Base-by-base conservation (phyloP, 2,329 filamentous ascomycete genomes). In the Aspergillus pseudoglaucus region DNA sequence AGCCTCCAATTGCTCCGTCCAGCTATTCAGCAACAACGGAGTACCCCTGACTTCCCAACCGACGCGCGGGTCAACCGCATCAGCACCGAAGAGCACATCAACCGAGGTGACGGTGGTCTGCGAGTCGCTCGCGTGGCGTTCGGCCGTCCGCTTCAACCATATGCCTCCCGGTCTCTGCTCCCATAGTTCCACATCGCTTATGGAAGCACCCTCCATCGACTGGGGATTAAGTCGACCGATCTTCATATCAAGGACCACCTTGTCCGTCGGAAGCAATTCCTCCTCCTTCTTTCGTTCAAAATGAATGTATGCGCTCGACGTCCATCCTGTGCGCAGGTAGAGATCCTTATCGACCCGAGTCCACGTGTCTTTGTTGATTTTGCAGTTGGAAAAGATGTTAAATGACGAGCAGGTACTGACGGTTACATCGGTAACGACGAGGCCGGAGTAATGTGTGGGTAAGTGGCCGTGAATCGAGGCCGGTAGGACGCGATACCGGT, bases 261-360 rank as follows among this genome's bases (percentile, higher is more conserved):
- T 85, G 62, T 95, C 90, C 1, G 83, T 78, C 0, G 80, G 71
- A 2, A 75, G 77, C 40, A 95, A 78, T 52, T 95, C 88, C 65
- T 91, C 87, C 72, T 95, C 90, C 59, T 85, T 84, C 75, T 90
- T 93, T 54, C 88, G 81, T 68, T 87, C 82, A 51, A 95, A 80
- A 63, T 90, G 86, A 22, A 96, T 67, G 66, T 88, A 96, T 27
- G 88, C 89, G 62, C 80, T 87, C 23, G 81, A 81, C 39, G 87
- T 76, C 81, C 88, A 88, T 45, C 83, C 80, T 50, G 79, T 81
- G 52, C 82, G 82, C 15, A 96, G 79, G 64, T 89, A 93, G 0
- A 96, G 78, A 63, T 96, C 89, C 71, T 95, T 96, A 55, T 95
- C 87, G 53, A 96, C 75, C 43, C 87, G 85, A 58, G 88, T 83